Evolutionary conservation across 805 yeast genomes (phyloP).

Genomic region (Cyberlindnera bimundalis): DNA sequence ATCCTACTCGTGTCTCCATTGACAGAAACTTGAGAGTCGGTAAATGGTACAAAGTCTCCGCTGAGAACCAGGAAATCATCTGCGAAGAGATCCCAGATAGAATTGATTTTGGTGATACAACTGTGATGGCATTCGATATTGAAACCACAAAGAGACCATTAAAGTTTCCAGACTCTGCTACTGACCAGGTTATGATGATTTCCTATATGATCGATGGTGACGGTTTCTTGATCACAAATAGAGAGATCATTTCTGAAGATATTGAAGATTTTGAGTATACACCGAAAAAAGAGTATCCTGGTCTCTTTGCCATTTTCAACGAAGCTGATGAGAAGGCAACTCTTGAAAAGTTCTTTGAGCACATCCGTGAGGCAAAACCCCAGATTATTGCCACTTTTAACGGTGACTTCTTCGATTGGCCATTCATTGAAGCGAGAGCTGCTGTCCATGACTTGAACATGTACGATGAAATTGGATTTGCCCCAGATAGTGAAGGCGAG

Average conservation of each 20-base stretch:
- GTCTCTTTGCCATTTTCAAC: constrained; percentile 83
- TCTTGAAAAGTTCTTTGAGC: constrained; percentile 79
- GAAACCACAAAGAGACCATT: constrained; percentile 96
- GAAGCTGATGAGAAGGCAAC: constrained; percentile 81
- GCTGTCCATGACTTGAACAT: constrained; percentile 78
- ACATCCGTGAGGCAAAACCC: constrained; percentile 81
- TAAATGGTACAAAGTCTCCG: constrained; percentile 87
- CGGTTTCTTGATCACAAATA: constrained; percentile 88
- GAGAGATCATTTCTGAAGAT: constrained; percentile 92
- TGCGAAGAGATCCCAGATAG: constrained; percentile 63
- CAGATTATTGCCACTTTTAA: constrained; percentile 97
- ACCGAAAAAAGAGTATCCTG: constrained; percentile 95
- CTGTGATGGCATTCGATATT: constrained; percentile 93
- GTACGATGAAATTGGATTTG: constrained; percentile 93
- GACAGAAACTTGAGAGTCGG: constrained; percentile 87
- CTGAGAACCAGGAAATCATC: constrained; percentile 50
- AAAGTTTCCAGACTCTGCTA: constrained; percentile 88
- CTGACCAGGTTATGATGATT: constrained; percentile 97
- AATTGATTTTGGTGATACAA: constrained; percentile 96
- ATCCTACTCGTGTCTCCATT: constrained; percentile 93
- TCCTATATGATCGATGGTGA: constrained; percentile 99
- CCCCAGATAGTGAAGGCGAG: constrained; percentile 83
- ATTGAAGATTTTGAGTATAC: constrained; percentile 97
- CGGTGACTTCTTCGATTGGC: constrained; percentile 99
- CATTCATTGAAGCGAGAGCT: constrained; percentile 90